Evolutionary conservation across 176 grass and related monocot species (phyloP), one percentile per base, ranked within the genome.

Genomic region (Oryza coarctata): DNA sequence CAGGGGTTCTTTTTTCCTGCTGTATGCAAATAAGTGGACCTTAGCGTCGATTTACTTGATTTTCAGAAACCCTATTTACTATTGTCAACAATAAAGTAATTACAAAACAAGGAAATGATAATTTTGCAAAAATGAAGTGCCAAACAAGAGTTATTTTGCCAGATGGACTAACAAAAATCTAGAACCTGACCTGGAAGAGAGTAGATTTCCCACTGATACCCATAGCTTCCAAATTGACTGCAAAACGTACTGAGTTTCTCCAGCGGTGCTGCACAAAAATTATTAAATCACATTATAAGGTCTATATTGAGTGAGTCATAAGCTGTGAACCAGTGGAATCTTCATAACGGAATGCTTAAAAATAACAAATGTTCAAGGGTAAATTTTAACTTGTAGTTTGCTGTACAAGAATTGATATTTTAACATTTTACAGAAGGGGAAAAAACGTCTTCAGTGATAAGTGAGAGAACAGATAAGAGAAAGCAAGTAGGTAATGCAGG

Each of bases 151-250:
- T 78, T 72, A 78, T 78, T 6, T 80, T 74, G 7, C n/a, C 70
- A 81, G 50, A 43, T 68, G 30, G 57, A 52, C 83, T 63, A 81
- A 22, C 38, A 70, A 17, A 80, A 77, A 35, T 66, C 31, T 20
- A 67, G 45, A 84, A 77, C 69, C 57, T 7, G 10, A 90, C 93
- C 91, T 94, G 93, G 83, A 99, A 95, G 72, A 99, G 86, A 34
- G 64, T 94, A 70, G 96, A 99, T 66, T 90, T 95, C 31, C 96
- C 96, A 57, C 96, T 83, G 76, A 95, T 91, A 47, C 93, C 96
- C 81, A 99, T 93, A 80, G 96, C 96, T 87, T 99, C 96, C 70
- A 99, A 84, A 93, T 99, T 93, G 11, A 99, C 40, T 58, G 77
- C 96, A 91, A 99, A 95, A 76, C 23, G 70, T 74, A 99, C 80